A percentile compares a stretch with the other conserved stretches of the same genome.
phyloP scores from a whole-genome alignment of 2,329 filamentous ascomycete genomes.

The Diaporthe batatas region DNA sequence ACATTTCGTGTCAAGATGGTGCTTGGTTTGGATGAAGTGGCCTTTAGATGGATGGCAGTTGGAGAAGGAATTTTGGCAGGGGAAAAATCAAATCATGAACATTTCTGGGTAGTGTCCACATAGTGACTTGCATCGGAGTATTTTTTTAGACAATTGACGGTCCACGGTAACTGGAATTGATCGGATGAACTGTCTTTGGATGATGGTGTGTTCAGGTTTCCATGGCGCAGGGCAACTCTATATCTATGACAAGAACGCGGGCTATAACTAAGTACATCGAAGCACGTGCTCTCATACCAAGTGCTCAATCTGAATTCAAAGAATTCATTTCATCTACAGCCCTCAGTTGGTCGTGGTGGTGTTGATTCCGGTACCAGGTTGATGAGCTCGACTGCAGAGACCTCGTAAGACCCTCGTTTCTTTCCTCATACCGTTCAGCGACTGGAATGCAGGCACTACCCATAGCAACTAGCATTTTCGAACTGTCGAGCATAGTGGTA shows the following conservation, averaged over 20 bases:
- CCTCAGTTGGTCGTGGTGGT: not conserved
- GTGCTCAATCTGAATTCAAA: too few relatives aligned
- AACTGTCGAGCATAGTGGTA: not conserved
- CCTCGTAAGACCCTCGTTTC: not conserved
- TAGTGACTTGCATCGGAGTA: not conserved
- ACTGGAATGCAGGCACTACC: not conserved
- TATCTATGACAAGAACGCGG: not conserved
- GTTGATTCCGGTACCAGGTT: not conserved
- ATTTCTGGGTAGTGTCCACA: not conserved
- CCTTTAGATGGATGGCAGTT: not conserved
- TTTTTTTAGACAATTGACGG: not conserved
- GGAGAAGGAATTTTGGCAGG: too few relatives aligned
- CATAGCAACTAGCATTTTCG: not conserved
- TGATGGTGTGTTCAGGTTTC: not conserved
- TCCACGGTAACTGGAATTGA: not conserved
- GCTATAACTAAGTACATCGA: not conserved
- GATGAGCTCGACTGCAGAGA: not conserved
- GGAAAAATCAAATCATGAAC: too few relatives aligned
- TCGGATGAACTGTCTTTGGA: not conserved
- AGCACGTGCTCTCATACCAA: not conserved
- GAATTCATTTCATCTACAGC: too few relatives aligned
- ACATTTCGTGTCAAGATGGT: not conserved
- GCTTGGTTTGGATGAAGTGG: not conserved
- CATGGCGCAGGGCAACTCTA: too few relatives aligned
- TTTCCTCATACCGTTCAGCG: not conserved